Evolutionary conservation across 345 rosid species (phyloP).

Genomic region (Lepidium sativum): DNA sequence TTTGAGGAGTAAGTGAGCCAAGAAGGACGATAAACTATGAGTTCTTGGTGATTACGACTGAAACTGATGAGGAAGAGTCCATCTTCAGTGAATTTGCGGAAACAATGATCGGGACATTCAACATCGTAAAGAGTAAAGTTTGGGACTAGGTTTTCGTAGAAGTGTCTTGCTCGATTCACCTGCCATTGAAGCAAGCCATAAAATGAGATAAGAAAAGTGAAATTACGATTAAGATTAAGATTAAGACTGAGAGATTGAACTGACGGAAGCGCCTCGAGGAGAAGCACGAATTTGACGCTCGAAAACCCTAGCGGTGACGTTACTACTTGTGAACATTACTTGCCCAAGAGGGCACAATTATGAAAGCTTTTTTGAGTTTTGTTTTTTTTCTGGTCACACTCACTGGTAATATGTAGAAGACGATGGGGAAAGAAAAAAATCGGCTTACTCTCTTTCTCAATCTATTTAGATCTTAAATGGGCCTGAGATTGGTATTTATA

Average conservation of each 20-base stretch:
- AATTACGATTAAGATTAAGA: not conserved
- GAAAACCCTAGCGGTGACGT: slow-evolving; percentile 74
- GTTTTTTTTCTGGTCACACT: not conserved
- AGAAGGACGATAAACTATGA: slow-evolving; percentile 81
- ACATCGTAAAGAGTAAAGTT: slow-evolving; percentile 73
- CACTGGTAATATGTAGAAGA: slow-evolving; percentile 16
- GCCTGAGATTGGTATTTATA: not conserved
- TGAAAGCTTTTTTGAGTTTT: not conserved
- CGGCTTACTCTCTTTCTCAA: not conserved
- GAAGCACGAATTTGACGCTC: slow-evolving; percentile 71
- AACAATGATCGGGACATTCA: slow-evolving; percentile 79
- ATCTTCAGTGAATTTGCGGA: slow-evolving; percentile 90
- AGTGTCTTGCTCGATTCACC: slow-evolving; percentile 73
- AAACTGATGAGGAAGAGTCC: slow-evolving; percentile 88
- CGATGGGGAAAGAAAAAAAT: not conserved
- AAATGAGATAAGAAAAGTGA: not conserved
- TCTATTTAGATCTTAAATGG: not conserved
- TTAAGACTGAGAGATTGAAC: slow-evolving; percentile 21
- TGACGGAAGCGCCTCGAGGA: slow-evolving; percentile 56
- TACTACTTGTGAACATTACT: slow-evolving; percentile 51
- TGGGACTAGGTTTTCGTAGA: slow-evolving; percentile 91
- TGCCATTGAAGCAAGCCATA: slow-evolving; percentile 20
- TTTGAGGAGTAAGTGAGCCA: slow-evolving; percentile 74
- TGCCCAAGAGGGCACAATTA: not conserved
- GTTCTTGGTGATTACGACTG: slow-evolving; percentile 74